Evolutionary conservation across 169 alveolate species (phyloP), one percentile per base, ranked within the genome.

Genomic region (Blepharisma undulans): DNA sequence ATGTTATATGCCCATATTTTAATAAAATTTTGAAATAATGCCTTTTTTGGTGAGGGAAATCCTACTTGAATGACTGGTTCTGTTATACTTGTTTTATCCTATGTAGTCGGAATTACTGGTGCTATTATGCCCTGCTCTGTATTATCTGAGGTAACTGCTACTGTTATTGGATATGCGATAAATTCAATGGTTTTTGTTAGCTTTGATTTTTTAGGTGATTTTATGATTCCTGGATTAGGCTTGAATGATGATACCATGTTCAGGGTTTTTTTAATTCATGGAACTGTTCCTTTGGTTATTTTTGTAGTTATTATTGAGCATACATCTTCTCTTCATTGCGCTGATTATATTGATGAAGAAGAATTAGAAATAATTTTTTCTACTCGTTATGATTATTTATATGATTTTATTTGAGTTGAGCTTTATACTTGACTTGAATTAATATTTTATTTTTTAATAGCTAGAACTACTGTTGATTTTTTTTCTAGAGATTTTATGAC

Each of bases 61-160:
- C 88, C 21, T 25, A 81, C 88, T 19, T 81, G 88, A 81, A 30
- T 81, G 18, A 27, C 88, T 14, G 88, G 88, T 25, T 27, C 32
- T 32, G 22, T 81, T 81, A 81, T 81, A 30, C 14, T 81, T 22
- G 19, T 30, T 81, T 81, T 81, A 16, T 27, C 88, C n/a, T 81
- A 81, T 81, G 22, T 81, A 30, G 78, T 77, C 18, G 88, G 88
- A 12, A 32, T 81, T 25, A 81, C 88, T 25, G 88, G 88, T 22
- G 88, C 88, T 19, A 81, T 81, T 16, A 81, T 81, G 88, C 88
- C 88, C 14, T 81, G 88, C 22, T 81, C 88, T 14, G 32, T 81
- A 16, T 25, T 81, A 27, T 12, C 77, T 22, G 88, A 81, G 32
- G 88, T 81, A 16, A 81, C 88, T 16, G 88, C 88, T 12, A 81